Base-by-base conservation (phyloP, 495 filamentous ascomycete genomes). In the Penicillium flavigenum region DNA sequence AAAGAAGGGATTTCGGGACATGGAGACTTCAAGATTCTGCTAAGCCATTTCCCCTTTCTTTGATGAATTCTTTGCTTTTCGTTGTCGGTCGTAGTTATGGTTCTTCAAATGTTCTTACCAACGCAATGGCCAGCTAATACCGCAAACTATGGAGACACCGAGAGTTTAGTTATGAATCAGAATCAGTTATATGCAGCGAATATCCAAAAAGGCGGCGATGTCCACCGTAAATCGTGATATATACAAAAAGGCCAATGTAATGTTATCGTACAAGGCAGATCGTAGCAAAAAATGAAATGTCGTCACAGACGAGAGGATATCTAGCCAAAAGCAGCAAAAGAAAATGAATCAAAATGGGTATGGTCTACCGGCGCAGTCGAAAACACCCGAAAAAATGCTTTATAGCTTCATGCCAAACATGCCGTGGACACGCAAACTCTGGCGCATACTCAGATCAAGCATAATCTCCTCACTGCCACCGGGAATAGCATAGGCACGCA, bases 391-490 rank as follows among this genome's bases (percentile, higher is more conserved):
- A 46, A 61, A 56, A 58, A 31, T 48, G 59, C 47, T 47, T 74
- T 87, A 98, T 65, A 98, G 70, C 81, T 97, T 98, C 92, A 98
- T 97, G 4, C 94, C 94, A 71, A 96, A 76, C 64, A 86, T 87
- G 80, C 96, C 86, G 59, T 92, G 89, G 34, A 98, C 94, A 72
- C 83, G 85, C 80, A 97, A 69, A 64, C 88, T 88, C 79, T 98
- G 94, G 59, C 94, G 81, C 72, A 98, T 96, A 73, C 90, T 96
- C 64, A 98, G 74, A 78, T 98, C 94, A 61, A 97, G 76, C 94
- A 98, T 98, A 58, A 98, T 98, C 82, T 98, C 94, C 77, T 98
- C 94, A 68, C 85, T 89, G 34, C 94, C 94, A 71, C 94, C 94
- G 5, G 94, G 94, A 62, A 98, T 98, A 47, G 94, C 93, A 72